phyloP scores from a whole-genome alignment of 2,329 filamentous ascomycete species.

The Aspergillus pseudonomiae region DNA sequence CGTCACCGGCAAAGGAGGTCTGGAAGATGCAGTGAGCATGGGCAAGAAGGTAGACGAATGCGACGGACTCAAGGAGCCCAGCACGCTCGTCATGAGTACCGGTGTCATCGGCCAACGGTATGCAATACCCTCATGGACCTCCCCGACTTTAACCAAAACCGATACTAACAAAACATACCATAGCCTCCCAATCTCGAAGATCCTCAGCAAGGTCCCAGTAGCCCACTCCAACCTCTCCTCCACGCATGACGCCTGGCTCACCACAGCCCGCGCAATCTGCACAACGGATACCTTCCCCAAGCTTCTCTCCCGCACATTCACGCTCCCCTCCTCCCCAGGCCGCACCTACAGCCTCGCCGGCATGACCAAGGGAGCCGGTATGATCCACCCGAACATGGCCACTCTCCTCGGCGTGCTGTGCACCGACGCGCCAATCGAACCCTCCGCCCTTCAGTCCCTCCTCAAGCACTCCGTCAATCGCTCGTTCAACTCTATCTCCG shows the following conservation, averaged over 20 bases:
- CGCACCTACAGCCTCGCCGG: conserved; percentile 83
- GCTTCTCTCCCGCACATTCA: conserved; percentile 82
- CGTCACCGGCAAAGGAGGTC: conserved; percentile 85
- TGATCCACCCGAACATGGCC: conserved; percentile 99
- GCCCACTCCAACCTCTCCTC: conserved; percentile 72
- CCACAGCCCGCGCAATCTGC: conserved; percentile 87
- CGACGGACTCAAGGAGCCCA: conserved; percentile 55
- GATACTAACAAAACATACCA: conserved; percentile 4
- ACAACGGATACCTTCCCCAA: conserved; percentile 99
- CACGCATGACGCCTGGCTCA: conserved; percentile 83
- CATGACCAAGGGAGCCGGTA: conserved; percentile 97
- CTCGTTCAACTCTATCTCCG: conserved; percentile 95
- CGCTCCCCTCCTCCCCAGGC: conserved; percentile 75
- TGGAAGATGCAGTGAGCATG: conserved; percentile 88
- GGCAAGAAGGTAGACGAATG: conserved; percentile 73
- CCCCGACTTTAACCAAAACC: neutral
- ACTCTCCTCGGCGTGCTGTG: conserved; percentile 89
- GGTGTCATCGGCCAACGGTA: conserved; percentile 94
- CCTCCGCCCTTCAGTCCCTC: conserved; percentile 67
- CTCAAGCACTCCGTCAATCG: conserved; percentile 75
- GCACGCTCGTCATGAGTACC: conserved; percentile 96
- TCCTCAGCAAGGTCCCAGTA: conserved; percentile 76
- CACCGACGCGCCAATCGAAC: conserved; percentile 82
- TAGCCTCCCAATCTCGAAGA: conserved; percentile 87
- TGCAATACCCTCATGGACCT: conserved; percentile 19